Conservation (phyloP, 495 filamentous ascomycete genomes). For the Gamarada debralockiae region DNA sequence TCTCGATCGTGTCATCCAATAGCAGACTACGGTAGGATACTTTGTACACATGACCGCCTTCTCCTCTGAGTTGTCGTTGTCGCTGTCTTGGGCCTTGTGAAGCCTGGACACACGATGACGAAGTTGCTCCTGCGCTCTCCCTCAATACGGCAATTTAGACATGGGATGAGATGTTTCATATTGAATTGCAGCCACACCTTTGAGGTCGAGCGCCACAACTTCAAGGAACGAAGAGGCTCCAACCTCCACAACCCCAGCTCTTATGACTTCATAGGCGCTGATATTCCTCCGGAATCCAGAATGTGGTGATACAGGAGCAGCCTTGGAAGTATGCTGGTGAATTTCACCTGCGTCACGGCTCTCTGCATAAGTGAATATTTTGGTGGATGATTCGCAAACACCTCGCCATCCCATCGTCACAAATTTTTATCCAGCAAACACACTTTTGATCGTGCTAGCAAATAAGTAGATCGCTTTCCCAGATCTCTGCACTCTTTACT, state of each 20-base stretch:
- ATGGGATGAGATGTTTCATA: constrained; percentile 8
- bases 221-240: constrained; percentile 6
- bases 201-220: constrained; percentile 7
- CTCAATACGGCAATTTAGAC: constrained; percentile 2
- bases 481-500: no score
- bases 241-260: background rate
- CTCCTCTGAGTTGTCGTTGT: background rate
- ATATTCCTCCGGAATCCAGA: no score
- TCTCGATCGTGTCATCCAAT: background rate
- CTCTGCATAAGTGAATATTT: background rate
- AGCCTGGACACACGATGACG: background rate
- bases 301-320: no score
- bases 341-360: background rate
- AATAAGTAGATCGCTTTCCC: no score
- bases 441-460: no score
- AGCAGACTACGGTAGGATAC: background rate
- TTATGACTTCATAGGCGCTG: constrained; percentile 9
- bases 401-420: no score
- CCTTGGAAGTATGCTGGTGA: background rate
- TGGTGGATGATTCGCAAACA: background rate
- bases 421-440: no score
- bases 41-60: constrained; percentile 5
- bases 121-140: background rate
- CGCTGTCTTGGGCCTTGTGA: no score
- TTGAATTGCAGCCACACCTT: constrained; percentile 11